Percentiles rank a stretch among this genome's conserved stretches.
Conservation (phyloP, 2,329 filamentous ascomycete species). For the Phialophora verrucosa region DNA sequence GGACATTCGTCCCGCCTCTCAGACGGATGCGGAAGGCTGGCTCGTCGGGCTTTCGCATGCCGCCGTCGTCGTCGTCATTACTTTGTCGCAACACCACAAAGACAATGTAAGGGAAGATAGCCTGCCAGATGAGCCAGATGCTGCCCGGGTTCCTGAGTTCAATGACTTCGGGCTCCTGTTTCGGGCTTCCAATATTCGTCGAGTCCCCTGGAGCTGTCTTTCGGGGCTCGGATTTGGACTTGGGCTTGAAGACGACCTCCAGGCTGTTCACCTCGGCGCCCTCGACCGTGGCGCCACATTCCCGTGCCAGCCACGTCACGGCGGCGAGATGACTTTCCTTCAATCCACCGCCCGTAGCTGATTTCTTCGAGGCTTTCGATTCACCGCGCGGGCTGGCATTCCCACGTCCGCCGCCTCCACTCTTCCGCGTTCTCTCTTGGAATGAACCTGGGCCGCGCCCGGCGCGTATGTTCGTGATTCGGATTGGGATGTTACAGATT, state of each 20-base stretch:
- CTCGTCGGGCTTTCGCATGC: not conserved
- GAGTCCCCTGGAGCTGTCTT: not conserved
- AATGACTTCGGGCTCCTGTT: constrained; percentile 42
- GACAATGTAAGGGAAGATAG: constrained; percentile 63
- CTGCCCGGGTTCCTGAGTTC: constrained; percentile 58
- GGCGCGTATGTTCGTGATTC: constrained; percentile 61
- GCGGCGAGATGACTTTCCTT: constrained; percentile 64
- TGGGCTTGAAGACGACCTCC: constrained; percentile 43
- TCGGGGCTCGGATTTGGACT: not conserved
- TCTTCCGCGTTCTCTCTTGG: not conserved
- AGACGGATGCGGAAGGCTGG: constrained; percentile 51
- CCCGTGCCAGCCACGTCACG: constrained; percentile 58
- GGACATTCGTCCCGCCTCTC: constrained; percentile 64
- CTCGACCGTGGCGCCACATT: constrained; percentile 52
- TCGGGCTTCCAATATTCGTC: not conserved
- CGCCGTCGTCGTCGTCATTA: not conserved
- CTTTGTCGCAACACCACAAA: constrained; percentile 42
- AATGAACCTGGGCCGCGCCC: constrained; percentile 45
- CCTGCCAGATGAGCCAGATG: constrained; percentile 63
- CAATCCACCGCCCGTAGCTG: constrained; percentile 55
- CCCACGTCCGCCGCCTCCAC: constrained; percentile 7
- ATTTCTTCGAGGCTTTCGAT: constrained; percentile 19
- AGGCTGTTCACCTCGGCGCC: constrained; percentile 47
- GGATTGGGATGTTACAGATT: constrained; percentile 57
- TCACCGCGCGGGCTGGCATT: not conserved